Conservation (phyloP, 768 basidiomycete genomes). For the Suillus paluster region DNA sequence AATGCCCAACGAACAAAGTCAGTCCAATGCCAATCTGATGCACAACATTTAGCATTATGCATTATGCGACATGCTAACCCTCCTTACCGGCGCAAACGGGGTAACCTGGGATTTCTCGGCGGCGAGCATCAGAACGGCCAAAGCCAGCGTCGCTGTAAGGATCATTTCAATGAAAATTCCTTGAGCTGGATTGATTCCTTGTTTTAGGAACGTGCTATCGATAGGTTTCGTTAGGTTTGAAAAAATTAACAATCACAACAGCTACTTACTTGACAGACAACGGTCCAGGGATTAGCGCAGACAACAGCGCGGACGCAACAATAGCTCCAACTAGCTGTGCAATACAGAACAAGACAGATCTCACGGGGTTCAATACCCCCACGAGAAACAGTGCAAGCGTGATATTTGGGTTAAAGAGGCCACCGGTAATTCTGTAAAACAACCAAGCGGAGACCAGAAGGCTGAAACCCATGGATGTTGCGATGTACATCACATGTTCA, state of each 20-base stretch:
- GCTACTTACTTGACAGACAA: slow-evolving; percentile 55
- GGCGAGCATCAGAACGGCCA: slow-evolving; percentile 72
- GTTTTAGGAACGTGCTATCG: slow-evolving; percentile 50
- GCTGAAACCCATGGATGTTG: slow-evolving; percentile 63
- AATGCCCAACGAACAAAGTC: slow-evolving; percentile 63
- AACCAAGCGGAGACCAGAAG: slow-evolving; percentile 68
- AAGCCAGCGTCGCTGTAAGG: slow-evolving; percentile 58
- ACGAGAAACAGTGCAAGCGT: slow-evolving; percentile 61
- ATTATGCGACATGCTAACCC: not conserved
- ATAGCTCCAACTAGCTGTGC: slow-evolving; percentile 68
- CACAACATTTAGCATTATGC: not conserved
- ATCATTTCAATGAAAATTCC: slow-evolving; percentile 77
- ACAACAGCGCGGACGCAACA: slow-evolving; percentile 57
- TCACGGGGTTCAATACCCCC: slow-evolving; percentile 57
- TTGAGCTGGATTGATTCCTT: slow-evolving; percentile 55
- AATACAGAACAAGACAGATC: slow-evolving; percentile 61
- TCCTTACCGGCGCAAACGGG: slow-evolving; percentile 63
- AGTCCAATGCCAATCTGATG: slow-evolving; percentile 64
- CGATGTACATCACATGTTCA: slow-evolving; percentile 56
- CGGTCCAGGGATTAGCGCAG: slow-evolving; percentile 56
- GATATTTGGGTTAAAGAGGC: slow-evolving; percentile 69
- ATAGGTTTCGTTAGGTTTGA: not conserved
- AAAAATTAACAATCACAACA: not conserved
- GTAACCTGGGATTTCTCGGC: slow-evolving; percentile 70
- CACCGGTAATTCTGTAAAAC: slow-evolving; percentile 67